phyloP scores from a whole-genome alignment of 257 asterid genomes.

The Solanum pinnatisectum region DNA sequence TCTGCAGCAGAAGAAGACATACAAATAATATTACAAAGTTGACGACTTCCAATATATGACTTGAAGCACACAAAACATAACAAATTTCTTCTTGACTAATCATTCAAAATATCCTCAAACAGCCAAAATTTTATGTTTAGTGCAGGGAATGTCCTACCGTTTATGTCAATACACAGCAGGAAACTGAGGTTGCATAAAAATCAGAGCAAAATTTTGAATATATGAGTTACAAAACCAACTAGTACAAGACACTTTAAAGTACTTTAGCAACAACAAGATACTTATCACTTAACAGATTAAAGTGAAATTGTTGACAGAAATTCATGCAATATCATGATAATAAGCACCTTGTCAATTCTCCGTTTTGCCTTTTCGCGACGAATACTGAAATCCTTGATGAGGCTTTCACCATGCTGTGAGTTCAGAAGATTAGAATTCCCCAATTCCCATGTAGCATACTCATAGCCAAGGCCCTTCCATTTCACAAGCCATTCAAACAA shows the following conservation, averaged over 20 bases:
- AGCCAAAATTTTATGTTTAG: background rate
- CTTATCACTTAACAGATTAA: background rate
- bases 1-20: constrained; percentile 19
- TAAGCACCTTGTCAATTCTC: constrained; percentile 38
- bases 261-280: background rate
- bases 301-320: background rate
- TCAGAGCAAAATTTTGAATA: background rate
- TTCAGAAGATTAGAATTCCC: constrained; percentile 35
- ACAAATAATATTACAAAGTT: background rate
- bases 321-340: background rate
- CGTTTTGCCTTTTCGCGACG: constrained; percentile 31
- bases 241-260: background rate
- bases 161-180: background rate
- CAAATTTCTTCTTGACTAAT: background rate
- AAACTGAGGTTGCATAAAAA: background rate
- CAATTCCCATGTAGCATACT: constrained; percentile 63
- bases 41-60: background rate
- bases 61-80: background rate
- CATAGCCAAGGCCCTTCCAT: constrained; percentile 61
- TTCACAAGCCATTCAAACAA: constrained; percentile 67
- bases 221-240: background rate
- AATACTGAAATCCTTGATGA: constrained; percentile 35
- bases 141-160: background rate
- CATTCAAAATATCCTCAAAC: background rate
- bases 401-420: constrained; percentile 38